Conservation (phyloP, 1,284 basidiomycete species). For the Megacollybia platyphylla region DNA sequence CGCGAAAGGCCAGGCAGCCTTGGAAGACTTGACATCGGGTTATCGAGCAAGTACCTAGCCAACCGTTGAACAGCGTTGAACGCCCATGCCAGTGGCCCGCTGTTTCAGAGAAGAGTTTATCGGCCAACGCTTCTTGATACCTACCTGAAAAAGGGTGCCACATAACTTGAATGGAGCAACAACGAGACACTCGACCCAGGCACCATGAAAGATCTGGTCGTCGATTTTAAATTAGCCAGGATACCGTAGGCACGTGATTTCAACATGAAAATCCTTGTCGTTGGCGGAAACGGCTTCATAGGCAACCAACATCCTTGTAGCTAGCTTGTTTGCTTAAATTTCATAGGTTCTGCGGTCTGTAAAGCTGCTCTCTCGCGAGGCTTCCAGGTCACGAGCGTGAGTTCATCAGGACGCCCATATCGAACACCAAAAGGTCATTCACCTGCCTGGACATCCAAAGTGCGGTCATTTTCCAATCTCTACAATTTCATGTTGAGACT, state of each 20-base stretch:
- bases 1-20: too few species aligned
- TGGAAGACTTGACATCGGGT: too few species aligned
- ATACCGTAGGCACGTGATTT: not conserved
- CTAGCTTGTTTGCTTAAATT: constrained; percentile 7
- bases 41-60: too few species aligned
- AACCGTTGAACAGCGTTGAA: too few species aligned
- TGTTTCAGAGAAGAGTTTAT: too few species aligned
- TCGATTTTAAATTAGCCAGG: too few species aligned
- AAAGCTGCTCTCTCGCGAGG: constrained; percentile 75
- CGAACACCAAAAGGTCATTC: constrained; percentile 80
- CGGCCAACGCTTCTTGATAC: too few species aligned
- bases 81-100: too few species aligned
- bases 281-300: constrained; percentile 93
- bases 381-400: constrained; percentile 81
- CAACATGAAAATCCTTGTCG: constrained; percentile 63
- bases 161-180: too few species aligned
- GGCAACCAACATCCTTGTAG: constrained; percentile 31
- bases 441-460: constrained; percentile 76
- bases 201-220: too few species aligned
- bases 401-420: constrained; percentile 80
- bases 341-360: constrained; percentile 82
- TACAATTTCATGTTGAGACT: not conserved
- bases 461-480: constrained; percentile 15
- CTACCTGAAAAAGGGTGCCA: too few species aligned
- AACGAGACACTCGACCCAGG: too few species aligned